These are phyloP conservation scores for Pythium dissimile DNA, from an alignment of 352 stramenopile species.

Conservation along the genomic window DNA sequence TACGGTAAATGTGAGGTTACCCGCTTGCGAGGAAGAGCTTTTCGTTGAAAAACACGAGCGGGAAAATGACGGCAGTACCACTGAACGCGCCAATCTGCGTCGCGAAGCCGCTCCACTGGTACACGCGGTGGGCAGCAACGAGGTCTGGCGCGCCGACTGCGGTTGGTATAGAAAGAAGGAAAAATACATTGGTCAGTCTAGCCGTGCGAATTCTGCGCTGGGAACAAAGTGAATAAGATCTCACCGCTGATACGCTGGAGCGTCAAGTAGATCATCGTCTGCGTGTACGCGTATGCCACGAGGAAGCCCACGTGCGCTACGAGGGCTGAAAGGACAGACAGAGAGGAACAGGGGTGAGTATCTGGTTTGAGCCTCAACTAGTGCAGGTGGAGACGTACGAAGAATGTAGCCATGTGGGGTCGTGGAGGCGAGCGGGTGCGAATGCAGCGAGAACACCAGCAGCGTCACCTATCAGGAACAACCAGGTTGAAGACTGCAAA, in stretches of 20 bases:
- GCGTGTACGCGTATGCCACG: constrained; percentile 56
- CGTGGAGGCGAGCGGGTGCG: constrained; percentile 37
- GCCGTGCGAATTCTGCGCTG: no score
- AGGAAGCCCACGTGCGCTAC: constrained; percentile 51
- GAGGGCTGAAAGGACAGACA: constrained; percentile 28
- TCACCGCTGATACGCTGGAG: constrained; percentile 51
- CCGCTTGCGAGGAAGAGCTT: constrained; percentile 29
- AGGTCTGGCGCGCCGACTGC: not conserved
- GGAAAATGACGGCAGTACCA: constrained; percentile 59
- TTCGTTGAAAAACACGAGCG: constrained; percentile 60
- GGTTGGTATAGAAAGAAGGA: no score
- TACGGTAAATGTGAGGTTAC: not conserved
- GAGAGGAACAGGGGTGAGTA: no score
- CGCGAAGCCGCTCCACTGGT: constrained; percentile 68
- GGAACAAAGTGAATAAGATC: no score
- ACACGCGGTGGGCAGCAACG: constrained; percentile 39
- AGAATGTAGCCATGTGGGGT: constrained; percentile 41
- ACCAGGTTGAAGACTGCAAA: not conserved
- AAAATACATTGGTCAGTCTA: not conserved
- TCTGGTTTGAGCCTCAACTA: no score
- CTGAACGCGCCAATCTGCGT: constrained; percentile 63
- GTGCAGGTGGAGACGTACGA: no score
- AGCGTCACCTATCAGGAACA: constrained; percentile 31
- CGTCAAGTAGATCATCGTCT: constrained; percentile 73
- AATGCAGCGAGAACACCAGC: constrained; percentile 38